These are phyloP conservation scores for Verticillium longisporum DNA, from an alignment of 2,329 filamentous ascomycete genomes.

Conservation along the genomic window DNA sequence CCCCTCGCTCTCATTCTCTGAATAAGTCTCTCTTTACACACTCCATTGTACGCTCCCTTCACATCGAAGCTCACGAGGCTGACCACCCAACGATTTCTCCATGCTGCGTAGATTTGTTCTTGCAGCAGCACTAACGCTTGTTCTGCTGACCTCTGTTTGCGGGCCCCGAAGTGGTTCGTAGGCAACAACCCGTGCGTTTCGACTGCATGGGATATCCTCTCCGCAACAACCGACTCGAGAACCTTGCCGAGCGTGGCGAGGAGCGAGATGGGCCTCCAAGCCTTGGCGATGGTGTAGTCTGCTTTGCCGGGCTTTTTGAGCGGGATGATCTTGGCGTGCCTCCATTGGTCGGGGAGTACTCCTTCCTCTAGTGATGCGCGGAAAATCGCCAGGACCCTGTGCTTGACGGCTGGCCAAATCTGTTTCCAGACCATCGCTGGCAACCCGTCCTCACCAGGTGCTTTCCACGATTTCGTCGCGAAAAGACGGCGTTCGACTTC, in stretches of 20 bases:
- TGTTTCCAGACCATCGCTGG: slow-evolving; percentile 12
- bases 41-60: slow-evolving; percentile 33
- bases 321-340: slow-evolving; percentile 18
- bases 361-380: slow-evolving; percentile 6
- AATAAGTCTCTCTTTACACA: slow-evolving; percentile 23
- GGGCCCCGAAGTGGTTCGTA: slow-evolving; percentile 3
- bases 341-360: background rate
- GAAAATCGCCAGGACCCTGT: slow-evolving; percentile 11
- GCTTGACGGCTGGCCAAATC: slow-evolving; percentile 9
- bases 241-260: slow-evolving; percentile 18
- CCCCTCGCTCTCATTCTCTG: slow-evolving; percentile 14
- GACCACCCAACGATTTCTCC: slow-evolving; percentile 15
- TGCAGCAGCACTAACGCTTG: slow-evolving; percentile 1
- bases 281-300: slow-evolving; percentile 18
- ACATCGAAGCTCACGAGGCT: slow-evolving; percentile 30
- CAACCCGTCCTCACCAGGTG: slow-evolving; percentile 13
- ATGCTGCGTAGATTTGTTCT: slow-evolving; percentile 2
- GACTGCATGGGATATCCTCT: slow-evolving; percentile 1
- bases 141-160: slow-evolving; percentile 3
- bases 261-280: slow-evolving; percentile 19
- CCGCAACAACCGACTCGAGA: slow-evolving; percentile 1
- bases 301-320: slow-evolving; percentile 19
- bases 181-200: slow-evolving; percentile 1
- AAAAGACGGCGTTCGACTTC: slow-evolving; percentile 14
- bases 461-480: slow-evolving; percentile 13